A percentile compares a stretch with the other conserved stretches of the same genome.
Conservation (phyloP, 257 asterid genomes). For the Gynochthodes officinalis region DNA sequence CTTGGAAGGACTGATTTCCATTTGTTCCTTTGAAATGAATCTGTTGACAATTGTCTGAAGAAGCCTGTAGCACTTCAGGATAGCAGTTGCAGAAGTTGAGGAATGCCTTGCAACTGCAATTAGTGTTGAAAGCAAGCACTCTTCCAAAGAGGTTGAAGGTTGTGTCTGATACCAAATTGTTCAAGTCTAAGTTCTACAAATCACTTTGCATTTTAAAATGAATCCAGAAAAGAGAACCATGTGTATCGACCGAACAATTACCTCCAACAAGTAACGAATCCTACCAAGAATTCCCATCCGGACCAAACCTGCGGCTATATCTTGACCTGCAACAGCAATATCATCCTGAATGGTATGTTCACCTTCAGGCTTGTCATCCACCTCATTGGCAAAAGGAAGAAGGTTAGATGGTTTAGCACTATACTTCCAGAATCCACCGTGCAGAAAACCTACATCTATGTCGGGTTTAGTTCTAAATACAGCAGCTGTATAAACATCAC, state of each 20-base stretch:
- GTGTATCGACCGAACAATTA: slow-evolving; percentile 34
- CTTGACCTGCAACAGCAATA: slow-evolving; percentile 81
- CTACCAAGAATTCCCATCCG: slow-evolving; percentile 90
- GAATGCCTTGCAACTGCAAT: slow-evolving; percentile 92
- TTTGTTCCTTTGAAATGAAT: slow-evolving; percentile 50
- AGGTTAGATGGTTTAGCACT: slow-evolving; percentile 77
- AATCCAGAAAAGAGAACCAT: slow-evolving; percentile 3
- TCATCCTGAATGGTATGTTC: slow-evolving; percentile 85
- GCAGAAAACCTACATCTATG: slow-evolving; percentile 67
- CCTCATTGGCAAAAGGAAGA: slow-evolving; percentile 35
- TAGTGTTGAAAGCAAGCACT: slow-evolving; percentile 68
- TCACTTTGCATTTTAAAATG: slow-evolving; percentile 1
- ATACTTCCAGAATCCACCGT: slow-evolving; percentile 99
- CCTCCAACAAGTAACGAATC: slow-evolving; percentile 82
- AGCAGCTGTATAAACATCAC: slow-evolving; percentile 75
- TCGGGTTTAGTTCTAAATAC: slow-evolving; percentile 87
- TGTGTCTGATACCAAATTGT: slow-evolving; percentile 50
- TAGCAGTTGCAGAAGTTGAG: slow-evolving; percentile 75
- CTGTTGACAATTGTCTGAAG: slow-evolving; percentile 68
- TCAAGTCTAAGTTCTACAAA: background rate
- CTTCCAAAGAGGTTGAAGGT: slow-evolving; percentile 70
- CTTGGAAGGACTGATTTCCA: slow-evolving; percentile 57
- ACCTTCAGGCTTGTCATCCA: slow-evolving; percentile 45
- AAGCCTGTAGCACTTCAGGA: slow-evolving; percentile 64
- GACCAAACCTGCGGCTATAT: slow-evolving; percentile 88